These are phyloP conservation scores for Aureobasidium sp. DNA, from an alignment of 2,329 filamentous ascomycete genomes.

Conservation along the genomic window DNA sequence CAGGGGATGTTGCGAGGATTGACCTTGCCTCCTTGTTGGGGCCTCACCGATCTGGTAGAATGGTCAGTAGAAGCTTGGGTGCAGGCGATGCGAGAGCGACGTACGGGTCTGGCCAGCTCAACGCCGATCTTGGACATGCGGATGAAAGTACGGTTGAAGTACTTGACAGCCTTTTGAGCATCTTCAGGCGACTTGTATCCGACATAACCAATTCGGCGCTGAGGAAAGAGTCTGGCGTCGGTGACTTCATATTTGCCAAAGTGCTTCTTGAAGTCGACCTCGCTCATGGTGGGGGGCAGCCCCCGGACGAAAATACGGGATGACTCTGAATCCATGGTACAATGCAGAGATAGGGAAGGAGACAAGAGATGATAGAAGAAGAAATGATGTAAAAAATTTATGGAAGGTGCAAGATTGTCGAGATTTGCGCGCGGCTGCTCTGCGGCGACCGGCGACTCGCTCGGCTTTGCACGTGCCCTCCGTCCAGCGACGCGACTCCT, in stretches of 20 bases:
- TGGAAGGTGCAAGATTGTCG: constrained; percentile 1
- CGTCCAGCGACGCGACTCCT: constrained; percentile 5
- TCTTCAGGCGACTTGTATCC: constrained; percentile 80
- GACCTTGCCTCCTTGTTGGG: constrained; percentile 20
- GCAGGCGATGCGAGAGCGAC: constrained; percentile 21
- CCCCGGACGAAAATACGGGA: constrained; percentile 68
- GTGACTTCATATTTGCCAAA: constrained; percentile 78
- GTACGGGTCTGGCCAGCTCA: constrained; percentile 76
- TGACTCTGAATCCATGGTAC: constrained; percentile 53
- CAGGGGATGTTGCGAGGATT: constrained; percentile 10
- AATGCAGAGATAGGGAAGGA: background rate
- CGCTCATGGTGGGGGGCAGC: constrained; percentile 76
- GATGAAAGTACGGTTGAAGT: constrained; percentile 93
- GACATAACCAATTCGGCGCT: constrained; percentile 89
- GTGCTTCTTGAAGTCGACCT: constrained; percentile 81
- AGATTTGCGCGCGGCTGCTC: constrained; percentile 11
- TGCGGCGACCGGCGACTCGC: constrained; percentile 12
- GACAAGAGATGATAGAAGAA: background rate
- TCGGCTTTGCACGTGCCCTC: constrained; percentile 11
- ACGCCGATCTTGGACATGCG: constrained; percentile 92
- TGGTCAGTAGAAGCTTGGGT: background rate
- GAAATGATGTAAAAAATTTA: constrained; percentile 15
- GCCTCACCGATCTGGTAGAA: constrained; percentile 13
- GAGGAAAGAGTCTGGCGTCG: constrained; percentile 84
- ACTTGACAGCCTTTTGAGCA: constrained; percentile 77